phyloP scores from a whole-genome alignment of 2,329 filamentous ascomycete species.

The Microdochium bolleyi region DNA sequence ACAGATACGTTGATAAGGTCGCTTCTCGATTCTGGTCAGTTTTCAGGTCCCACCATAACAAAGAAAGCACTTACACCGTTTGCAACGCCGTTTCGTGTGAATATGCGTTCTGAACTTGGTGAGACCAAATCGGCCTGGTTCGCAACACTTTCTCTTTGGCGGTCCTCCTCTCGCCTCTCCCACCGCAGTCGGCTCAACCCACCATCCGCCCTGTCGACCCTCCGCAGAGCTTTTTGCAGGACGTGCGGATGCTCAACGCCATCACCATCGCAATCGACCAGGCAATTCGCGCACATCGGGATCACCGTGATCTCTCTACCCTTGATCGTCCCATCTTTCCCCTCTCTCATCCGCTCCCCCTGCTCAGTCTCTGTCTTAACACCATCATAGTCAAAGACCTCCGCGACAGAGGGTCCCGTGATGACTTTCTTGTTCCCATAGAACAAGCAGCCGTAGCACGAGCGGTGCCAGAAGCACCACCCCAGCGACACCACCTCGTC shows the following conservation, averaged over 20 bases:
- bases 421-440: slow-evolving; percentile 34
- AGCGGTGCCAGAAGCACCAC: slow-evolving; percentile 52
- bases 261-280: slow-evolving; percentile 29
- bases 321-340: slow-evolving; percentile 14
- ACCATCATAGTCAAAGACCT: slow-evolving; percentile 19
- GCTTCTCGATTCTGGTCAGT: neutral
- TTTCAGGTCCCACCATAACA: slow-evolving; percentile 1
- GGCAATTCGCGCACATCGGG: slow-evolving; percentile 41
- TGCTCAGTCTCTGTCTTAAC: slow-evolving; percentile 26
- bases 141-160: too few relatives aligned
- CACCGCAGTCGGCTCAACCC: slow-evolving; percentile 37
- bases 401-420: slow-evolving; percentile 22
- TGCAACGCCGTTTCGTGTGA: neutral
- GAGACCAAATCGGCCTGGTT: too few relatives aligned
- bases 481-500: slow-evolving; percentile 50
- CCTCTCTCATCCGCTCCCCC: slow-evolving; percentile 31
- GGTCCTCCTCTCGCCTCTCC: slow-evolving; percentile 16
- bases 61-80: slow-evolving; percentile 3
- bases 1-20: neutral
- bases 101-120: neutral
- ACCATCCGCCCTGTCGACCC: slow-evolving; percentile 34
- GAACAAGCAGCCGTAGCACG: slow-evolving; percentile 48
- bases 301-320: slow-evolving; percentile 34
- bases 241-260: slow-evolving; percentile 18
- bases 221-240: slow-evolving; percentile 32